phyloP scores from a whole-genome alignment of 352 stramenopile species.

The Phytophthora ohioensis region DNA sequence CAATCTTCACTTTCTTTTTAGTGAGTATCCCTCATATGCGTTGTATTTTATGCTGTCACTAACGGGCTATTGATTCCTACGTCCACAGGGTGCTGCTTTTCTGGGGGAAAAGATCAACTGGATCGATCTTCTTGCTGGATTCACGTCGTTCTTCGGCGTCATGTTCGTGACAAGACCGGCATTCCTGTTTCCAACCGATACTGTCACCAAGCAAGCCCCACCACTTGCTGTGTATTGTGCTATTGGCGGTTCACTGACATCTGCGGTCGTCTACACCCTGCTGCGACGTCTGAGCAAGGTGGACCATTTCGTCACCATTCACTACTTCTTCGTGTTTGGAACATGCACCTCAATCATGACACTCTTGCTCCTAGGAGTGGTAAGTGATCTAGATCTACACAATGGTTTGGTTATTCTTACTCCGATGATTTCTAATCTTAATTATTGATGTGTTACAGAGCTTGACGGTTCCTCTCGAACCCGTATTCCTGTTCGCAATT shows the following conservation, averaged over 20 bases:
- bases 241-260: constrained; percentile 39
- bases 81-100: constrained; percentile 26
- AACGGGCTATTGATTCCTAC: neutral
- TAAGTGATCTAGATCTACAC: constrained; percentile 26
- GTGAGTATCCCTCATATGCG: constrained; percentile 26
- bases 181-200: constrained; percentile 54
- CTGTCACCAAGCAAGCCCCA: constrained; percentile 20
- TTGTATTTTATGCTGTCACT: neutral
- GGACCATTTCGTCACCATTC: constrained; percentile 45
- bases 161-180: constrained; percentile 65
- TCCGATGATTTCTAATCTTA: neutral
- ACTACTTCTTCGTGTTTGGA: constrained; percentile 58
- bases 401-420: neutral
- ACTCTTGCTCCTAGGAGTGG: constrained; percentile 33
- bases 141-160: constrained; percentile 63
- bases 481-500: constrained; percentile 33
- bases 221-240: constrained; percentile 44
- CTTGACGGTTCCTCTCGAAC: constrained; percentile 30
- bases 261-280: constrained; percentile 49
- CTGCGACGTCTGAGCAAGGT: constrained; percentile 48
- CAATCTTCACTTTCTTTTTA: constrained; percentile 70
- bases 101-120: constrained; percentile 58
- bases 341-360: constrained; percentile 43
- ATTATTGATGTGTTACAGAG: constrained; percentile 8
- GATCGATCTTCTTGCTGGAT: constrained; percentile 47